These are phyloP conservation scores for Saturnispora zaruensis DNA, from an alignment of 805 yeast genomes.

Conservation along the genomic window DNA sequence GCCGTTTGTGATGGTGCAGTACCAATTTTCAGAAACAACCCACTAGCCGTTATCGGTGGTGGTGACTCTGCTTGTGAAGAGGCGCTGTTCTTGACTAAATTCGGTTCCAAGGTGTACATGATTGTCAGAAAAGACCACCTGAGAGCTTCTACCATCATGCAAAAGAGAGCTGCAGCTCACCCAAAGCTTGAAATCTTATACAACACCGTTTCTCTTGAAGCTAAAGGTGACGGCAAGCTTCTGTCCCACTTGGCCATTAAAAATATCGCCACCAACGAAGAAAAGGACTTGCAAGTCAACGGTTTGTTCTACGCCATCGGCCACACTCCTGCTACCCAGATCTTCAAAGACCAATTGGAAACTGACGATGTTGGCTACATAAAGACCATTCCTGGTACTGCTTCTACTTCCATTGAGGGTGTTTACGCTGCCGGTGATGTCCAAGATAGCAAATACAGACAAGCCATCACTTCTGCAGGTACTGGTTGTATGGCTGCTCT, in stretches of 20 bases:
- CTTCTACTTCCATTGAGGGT: slow-evolving; percentile 80
- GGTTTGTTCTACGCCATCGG: slow-evolving; percentile 98
- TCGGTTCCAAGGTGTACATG: slow-evolving; percentile 91
- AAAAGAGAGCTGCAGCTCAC: slow-evolving; percentile 75
- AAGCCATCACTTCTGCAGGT: slow-evolving; percentile 99
- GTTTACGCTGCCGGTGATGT: slow-evolving; percentile 99
- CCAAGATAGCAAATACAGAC: slow-evolving; percentile 94
- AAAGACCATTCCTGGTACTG: slow-evolving; percentile 80
- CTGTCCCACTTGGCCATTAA: slow-evolving; percentile 56
- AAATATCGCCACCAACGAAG: slow-evolving; percentile 65
- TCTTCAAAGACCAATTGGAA: slow-evolving; percentile 70
- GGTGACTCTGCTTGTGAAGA: slow-evolving; percentile 99
- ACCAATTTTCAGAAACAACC: slow-evolving; percentile 96
- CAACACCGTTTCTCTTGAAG: slow-evolving; percentile 79
- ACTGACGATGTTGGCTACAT: slow-evolving; percentile 86
- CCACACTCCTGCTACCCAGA: slow-evolving; percentile 87
- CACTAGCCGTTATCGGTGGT: slow-evolving; percentile 96
- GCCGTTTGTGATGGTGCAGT: slow-evolving; percentile 99
- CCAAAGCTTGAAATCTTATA: slow-evolving; percentile 86
- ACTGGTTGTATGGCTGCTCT: slow-evolving; percentile 99
- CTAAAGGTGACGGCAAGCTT: slow-evolving; percentile 89
- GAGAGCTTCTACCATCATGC: slow-evolving; percentile 96
- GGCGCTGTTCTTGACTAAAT: slow-evolving; percentile 92
- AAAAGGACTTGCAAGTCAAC: slow-evolving; percentile 61
- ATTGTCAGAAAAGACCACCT: slow-evolving; percentile 90